These are phyloP conservation scores for Quercus suber DNA, from an alignment of 306 rosid species.

Conservation along the genomic window DNA sequence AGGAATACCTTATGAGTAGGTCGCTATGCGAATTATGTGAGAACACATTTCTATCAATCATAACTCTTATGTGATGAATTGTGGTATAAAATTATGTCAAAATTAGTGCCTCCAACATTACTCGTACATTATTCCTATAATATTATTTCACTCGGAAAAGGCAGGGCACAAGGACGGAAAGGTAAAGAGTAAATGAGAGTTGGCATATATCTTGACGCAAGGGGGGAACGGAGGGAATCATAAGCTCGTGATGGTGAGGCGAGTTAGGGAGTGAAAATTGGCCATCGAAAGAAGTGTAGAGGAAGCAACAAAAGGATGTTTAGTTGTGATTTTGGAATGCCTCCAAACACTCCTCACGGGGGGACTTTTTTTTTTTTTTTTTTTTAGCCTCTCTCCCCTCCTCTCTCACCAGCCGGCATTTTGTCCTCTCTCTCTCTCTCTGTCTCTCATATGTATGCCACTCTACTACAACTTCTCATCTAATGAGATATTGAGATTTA, in stretches of 20 bases:
- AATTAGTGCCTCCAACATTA: accelerated
- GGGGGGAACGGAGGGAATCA: slow-evolving; percentile 28
- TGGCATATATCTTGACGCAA: background rate
- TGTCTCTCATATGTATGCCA: slow-evolving; percentile 43
- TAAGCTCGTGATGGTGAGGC: slow-evolving; percentile 61
- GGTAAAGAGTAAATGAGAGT: slow-evolving; percentile 17
- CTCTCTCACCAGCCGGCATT: slow-evolving; percentile 24
- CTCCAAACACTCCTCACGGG: slow-evolving; percentile 99
- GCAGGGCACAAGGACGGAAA: slow-evolving; percentile 26
- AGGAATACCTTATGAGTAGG: no score
- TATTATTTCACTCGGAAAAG: background rate
- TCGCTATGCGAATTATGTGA: accelerated
- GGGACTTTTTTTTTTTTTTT: slow-evolving; percentile 11
- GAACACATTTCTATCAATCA: accelerated
- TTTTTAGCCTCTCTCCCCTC: slow-evolving; percentile 21
- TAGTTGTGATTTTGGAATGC: slow-evolving; percentile 69
- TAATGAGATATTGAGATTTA: slow-evolving; percentile 12
- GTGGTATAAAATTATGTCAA: accelerated
- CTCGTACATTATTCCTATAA: background rate
- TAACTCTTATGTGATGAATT: accelerated
- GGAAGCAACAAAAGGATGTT: slow-evolving; percentile 66
- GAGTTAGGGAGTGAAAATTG: slow-evolving; percentile 31
- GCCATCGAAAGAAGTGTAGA: slow-evolving; percentile 85
- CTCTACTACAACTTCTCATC: slow-evolving; percentile 13
- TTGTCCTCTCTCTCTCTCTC: slow-evolving; percentile 43